These are phyloP conservation scores for Thelonectria rubi DNA, from an alignment of 2,329 filamentous ascomycete species.

Conservation along the genomic window DNA sequence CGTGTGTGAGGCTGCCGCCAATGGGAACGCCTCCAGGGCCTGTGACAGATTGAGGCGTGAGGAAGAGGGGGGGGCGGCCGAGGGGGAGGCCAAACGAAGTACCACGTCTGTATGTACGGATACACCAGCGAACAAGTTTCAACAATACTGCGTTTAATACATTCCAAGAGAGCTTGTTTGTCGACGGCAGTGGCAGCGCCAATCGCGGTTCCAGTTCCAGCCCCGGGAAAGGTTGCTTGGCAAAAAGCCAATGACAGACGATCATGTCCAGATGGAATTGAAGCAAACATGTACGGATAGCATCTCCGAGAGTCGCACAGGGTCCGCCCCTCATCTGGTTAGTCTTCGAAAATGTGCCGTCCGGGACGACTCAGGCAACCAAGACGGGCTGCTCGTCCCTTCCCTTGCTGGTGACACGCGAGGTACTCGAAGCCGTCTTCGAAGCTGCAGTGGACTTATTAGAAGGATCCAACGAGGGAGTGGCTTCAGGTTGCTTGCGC, in stretches of 20 bases:
- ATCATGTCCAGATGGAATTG: too few species aligned
- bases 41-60: slow-evolving; percentile 4
- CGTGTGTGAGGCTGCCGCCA: slow-evolving; percentile 12
- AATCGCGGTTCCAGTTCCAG: background rate
- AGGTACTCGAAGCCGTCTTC: too few species aligned
- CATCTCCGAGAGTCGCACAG: too few species aligned
- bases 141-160: too few species aligned
- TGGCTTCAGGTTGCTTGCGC: slow-evolving; percentile 15
- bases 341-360: too few species aligned
- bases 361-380: too few species aligned
- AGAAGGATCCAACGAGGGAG: slow-evolving; percentile 8
- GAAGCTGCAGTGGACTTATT: background rate
- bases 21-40: slow-evolving; percentile 16
- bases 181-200: background rate
- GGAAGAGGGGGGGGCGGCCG: background rate
- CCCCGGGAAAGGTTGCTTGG: slow-evolving; percentile 8
- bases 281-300: background rate
- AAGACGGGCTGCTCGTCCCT: too few species aligned
- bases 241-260: background rate
- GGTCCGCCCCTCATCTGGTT: too few species aligned
- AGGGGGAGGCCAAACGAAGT: slow-evolving; percentile 7
- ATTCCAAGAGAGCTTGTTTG: background rate
- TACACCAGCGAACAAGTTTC: too few species aligned
- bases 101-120: too few species aligned
- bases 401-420: too few species aligned